These are phyloP conservation scores for Cadophora sp. DNA, from an alignment of 2,329 filamentous ascomycete species.

Conservation along the genomic window DNA sequence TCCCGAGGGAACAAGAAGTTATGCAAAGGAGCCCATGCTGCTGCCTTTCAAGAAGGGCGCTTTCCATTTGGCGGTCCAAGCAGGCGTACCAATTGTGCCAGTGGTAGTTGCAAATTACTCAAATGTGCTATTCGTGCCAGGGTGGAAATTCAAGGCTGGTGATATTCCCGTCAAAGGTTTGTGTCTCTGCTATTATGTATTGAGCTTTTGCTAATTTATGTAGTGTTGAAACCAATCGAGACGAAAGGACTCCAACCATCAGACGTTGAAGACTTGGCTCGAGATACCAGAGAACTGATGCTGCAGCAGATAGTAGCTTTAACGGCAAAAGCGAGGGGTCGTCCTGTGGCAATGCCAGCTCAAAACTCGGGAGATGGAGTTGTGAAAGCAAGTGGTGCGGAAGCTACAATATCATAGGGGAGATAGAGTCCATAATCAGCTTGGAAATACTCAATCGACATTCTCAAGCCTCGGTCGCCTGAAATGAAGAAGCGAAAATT, in stretches of 20 bases:
- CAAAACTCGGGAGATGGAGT: conserved; percentile 33
- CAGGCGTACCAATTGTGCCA: conserved; percentile 90
- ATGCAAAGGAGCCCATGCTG: conserved; percentile 79
- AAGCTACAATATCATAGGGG: conserved; percentile 31
- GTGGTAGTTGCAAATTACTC: conserved; percentile 83
- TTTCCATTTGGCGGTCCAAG: conserved; percentile 94
- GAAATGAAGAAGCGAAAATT: background rate
- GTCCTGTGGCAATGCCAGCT: conserved; percentile 40
- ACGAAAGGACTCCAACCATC: conserved; percentile 75
- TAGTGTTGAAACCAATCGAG: conserved; percentile 81
- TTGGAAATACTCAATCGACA: background rate
- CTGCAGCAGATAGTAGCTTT: conserved; percentile 66
- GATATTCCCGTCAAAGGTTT: conserved; percentile 77
- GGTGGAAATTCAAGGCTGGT: conserved; percentile 69
- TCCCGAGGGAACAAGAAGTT: conserved; percentile 91
- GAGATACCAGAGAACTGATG: conserved; percentile 76
- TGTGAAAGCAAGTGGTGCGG: conserved; percentile 40
- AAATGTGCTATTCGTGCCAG: conserved; percentile 71
- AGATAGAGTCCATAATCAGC: too few species aligned
- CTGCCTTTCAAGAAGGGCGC: conserved; percentile 99
- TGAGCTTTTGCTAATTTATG: conserved; percentile 24
- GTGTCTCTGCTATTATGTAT: conserved; percentile 31
- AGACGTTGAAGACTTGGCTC: conserved; percentile 78
- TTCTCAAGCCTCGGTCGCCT: background rate
- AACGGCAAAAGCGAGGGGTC: conserved; percentile 57